These are phyloP conservation scores for Zygotorulaspora mrakii DNA, from an alignment of 1,139 yeast genomes.

Conservation along the genomic window DNA sequence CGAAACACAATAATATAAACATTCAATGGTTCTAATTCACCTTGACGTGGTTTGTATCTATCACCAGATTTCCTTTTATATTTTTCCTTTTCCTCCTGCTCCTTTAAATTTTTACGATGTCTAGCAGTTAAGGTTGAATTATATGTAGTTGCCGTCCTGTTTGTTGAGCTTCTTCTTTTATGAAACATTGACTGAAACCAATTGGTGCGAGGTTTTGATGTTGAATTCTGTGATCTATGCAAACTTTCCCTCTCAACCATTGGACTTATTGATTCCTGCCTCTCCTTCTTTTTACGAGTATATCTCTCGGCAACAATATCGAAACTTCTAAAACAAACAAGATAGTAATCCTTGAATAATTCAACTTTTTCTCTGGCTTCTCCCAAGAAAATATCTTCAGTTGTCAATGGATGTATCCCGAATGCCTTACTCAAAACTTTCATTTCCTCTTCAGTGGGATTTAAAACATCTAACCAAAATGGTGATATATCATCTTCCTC, in stretches of 20 bases:
- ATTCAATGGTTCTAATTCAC: conserved; percentile 83
- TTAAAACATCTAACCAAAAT: conserved; percentile 87
- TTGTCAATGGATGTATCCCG: conserved; percentile 92
- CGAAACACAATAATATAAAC: conserved; percentile 90
- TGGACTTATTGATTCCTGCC: conserved; percentile 16
- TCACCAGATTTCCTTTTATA: conserved; percentile 43
- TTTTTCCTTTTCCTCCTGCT: conserved; percentile 38
- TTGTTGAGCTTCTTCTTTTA: conserved; percentile 17
- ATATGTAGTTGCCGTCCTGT: conserved; percentile 11
- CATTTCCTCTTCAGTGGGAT: conserved; percentile 97
- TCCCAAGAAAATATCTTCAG: conserved; percentile 91
- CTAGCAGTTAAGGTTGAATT: conserved; percentile 15
- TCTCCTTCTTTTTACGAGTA: conserved; percentile 41
- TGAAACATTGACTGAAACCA: conserved; percentile 15
- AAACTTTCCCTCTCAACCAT: conserved; percentile 13
- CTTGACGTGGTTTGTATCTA: conserved; percentile 51
- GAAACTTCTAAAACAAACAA: conserved; percentile 89
- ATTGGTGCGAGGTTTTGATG: conserved; percentile 8
- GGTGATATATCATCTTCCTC: conserved; percentile 45
- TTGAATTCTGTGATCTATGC: conserved; percentile 14
- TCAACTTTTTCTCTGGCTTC: conserved; percentile 96
- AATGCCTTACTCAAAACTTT: conserved; percentile 85
- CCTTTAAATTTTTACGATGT: conserved; percentile 29
- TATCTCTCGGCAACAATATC: conserved; percentile 76
- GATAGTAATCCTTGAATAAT: conserved; percentile 80